Base-by-base conservation (phyloP, 495 filamentous ascomycete species). In the Penicillium angulare region DNA sequence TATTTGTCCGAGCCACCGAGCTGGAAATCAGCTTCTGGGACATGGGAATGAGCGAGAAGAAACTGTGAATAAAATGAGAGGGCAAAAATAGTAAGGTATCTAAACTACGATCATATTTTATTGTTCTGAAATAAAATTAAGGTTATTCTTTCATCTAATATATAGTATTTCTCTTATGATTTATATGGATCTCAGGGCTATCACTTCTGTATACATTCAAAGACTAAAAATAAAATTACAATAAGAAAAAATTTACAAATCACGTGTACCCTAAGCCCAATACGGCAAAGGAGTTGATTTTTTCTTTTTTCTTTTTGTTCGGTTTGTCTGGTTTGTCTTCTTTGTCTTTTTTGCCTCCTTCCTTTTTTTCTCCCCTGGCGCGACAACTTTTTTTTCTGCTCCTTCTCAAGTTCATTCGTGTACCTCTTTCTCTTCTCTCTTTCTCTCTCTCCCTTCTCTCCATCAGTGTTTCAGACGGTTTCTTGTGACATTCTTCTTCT, bases 1-100 rank as follows among this genome's bases (percentile, higher is more conserved):
- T 96, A 38, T 96, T 96, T 64, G 81, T 90, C 39, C 86, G 89
- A 55, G 88, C 89, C 20, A 95, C 89, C 3, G 89, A 95, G 82
- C 84, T 96, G 80, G 90, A 95, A 68, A 86, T 84, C 57, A 85
- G 80, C 1, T 95, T 96, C 69, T 95, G 90, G 90, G 83, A 90
- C 43, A 93, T 95, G 84, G 85, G 88, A 8, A 34, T 80, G 35
- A 71, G 68, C 21, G 59, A 55, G 17, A 55, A 59, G 36, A 75
- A 68, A 17, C 8, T 36, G 22, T 63, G 57, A 53, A 40, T n/a
- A n/a, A n/a, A n/a, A n/a, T n/a, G n/a, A n/a, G n/a, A n/a, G n/a
- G n/a, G n/a, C n/a, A n/a, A n/a, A n/a, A n/a, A n/a, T n/a, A n/a
- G n/a, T n/a, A n/a, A n/a, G n/a, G n/a, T n/a, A n/a, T n/a, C n/a